phyloP scores from a whole-genome alignment of 805 yeast species.

The Ogataea kodamae region DNA sequence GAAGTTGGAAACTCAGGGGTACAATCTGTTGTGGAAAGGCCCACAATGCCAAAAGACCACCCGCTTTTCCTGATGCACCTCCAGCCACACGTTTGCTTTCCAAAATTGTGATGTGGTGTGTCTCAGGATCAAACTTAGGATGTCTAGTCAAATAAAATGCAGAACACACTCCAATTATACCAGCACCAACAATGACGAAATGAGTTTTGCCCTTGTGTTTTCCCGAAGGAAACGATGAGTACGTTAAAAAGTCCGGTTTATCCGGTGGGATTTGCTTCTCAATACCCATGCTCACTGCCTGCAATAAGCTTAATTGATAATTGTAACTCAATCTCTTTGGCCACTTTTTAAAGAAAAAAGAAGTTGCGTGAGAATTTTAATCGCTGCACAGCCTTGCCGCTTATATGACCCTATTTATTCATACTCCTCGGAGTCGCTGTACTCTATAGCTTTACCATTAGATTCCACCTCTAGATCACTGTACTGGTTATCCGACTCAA shows the following conservation, averaged over 20 bases:
- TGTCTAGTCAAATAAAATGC: conserved; percentile 86
- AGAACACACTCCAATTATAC: conserved; percentile 92
- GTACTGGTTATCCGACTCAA: conserved; percentile 35
- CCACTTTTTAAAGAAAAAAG: conserved; percentile 3
- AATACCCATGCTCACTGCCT: conserved; percentile 15
- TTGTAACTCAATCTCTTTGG: no score
- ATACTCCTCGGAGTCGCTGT: conserved; percentile 21
- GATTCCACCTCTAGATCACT: conserved; percentile 39
- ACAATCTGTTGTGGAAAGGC: conserved; percentile 96
- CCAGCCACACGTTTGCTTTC: conserved; percentile 94
- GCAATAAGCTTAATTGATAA: conserved; percentile 7
- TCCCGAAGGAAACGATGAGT: conserved; percentile 43
- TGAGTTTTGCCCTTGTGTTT: conserved; percentile 62
- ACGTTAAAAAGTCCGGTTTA: conserved; percentile 29
- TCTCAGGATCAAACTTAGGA: conserved; percentile 68
- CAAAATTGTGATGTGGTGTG: conserved; percentile 76
- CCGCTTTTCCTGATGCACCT: conserved; percentile 97
- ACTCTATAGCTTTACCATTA: conserved; percentile 13
- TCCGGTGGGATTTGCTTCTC: conserved; percentile 23
- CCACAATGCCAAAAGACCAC: conserved; percentile 92
- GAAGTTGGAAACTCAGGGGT: conserved; percentile 80
- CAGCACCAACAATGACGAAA: conserved; percentile 87
- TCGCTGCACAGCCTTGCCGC: conserved; percentile 5
- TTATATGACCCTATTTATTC: conserved; percentile 10
- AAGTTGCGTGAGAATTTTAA: conserved; percentile 18